A percentile compares a stretch with the other conserved stretches of the same genome.
These are phyloP conservation scores for Chloromonas sp. DNA, from an alignment of 163 green algal species.

Conservation along the genomic window DNA sequence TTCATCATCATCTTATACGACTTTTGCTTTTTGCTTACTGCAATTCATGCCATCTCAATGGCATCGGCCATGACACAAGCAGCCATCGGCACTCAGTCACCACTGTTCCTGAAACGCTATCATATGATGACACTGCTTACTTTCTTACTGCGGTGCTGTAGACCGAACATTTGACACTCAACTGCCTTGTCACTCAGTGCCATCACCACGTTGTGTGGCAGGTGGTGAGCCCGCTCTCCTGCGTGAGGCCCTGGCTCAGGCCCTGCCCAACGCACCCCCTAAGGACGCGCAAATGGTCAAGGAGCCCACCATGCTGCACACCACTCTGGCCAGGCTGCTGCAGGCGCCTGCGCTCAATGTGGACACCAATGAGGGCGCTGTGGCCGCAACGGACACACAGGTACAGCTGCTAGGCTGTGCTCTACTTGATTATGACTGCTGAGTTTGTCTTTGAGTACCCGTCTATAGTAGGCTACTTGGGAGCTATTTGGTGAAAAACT, in stretches of 20 bases:
- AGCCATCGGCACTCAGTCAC: not conserved
- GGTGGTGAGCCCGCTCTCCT: constrained; percentile 39
- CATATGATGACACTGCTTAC: no score
- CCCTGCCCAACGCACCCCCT: constrained; percentile 46
- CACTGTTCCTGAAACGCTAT: no score
- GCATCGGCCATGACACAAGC: not conserved
- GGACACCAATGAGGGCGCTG: not conserved
- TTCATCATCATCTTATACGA: not conserved
- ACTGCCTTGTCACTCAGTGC: no score
- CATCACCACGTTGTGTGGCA: not conserved
- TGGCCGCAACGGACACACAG: not conserved
- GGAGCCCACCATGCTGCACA: constrained; percentile 61
- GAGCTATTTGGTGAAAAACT: no score
- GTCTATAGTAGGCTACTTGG: no score
- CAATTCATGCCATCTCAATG: not conserved
- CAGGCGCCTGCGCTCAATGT: constrained; percentile 18
- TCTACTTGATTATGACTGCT: not conserved
- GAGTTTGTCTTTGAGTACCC: no score
- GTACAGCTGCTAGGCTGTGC: not conserved
- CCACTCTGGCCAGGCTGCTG: constrained; percentile 56
- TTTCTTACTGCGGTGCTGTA: no score
- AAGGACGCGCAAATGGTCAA: constrained; percentile 41
- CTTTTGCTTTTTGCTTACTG: not conserved
- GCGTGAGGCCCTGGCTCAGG: constrained; percentile 24
- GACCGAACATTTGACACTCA: no score